Evolutionary conservation across 23 red algal species (phyloP).

Genomic region (Cyanidiococcus yangmingshanensis): DNA sequence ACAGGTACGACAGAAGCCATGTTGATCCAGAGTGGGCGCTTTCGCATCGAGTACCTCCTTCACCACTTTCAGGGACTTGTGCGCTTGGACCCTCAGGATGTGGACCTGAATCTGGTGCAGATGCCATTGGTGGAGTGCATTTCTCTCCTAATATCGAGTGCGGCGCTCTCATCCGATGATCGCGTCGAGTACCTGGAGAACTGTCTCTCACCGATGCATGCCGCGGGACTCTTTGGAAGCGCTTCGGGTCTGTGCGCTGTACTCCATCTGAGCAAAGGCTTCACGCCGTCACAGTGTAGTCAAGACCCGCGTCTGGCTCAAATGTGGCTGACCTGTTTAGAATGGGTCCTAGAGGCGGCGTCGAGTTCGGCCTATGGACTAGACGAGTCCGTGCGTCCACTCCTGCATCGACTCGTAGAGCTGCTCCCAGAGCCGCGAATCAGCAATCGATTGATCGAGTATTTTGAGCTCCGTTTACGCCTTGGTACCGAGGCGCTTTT

Average conservation of each 20-base stretch:
- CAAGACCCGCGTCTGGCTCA: background rate
- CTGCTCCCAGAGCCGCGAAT: background rate
- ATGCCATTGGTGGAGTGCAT: slow-evolving; percentile 10
- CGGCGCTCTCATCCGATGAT: background rate
- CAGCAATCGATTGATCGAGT: background rate
- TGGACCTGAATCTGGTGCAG: slow-evolving; percentile 3
- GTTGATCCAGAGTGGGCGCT: background rate
- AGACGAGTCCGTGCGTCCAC: background rate
- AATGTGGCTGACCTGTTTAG: background rate
- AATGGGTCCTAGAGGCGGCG: background rate
- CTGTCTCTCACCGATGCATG: background rate
- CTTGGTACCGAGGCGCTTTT: background rate
- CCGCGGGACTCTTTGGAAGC: background rate
- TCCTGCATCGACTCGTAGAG: slow-evolving; percentile 12
- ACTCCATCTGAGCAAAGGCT: slow-evolving; percentile 19
- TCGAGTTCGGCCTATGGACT: background rate
- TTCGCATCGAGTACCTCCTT: slow-evolving; percentile 3
- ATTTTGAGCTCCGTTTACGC: background rate
- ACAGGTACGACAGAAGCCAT: background rate
- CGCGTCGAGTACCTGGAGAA: background rate
- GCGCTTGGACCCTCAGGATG: background rate
- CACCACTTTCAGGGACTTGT: background rate
- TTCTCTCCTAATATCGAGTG: background rate
- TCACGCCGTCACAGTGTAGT: background rate
- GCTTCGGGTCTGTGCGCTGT: background rate